Base-by-base conservation (phyloP, 2,329 filamentous ascomycete species). In the Diaporthe nobilis region DNA sequence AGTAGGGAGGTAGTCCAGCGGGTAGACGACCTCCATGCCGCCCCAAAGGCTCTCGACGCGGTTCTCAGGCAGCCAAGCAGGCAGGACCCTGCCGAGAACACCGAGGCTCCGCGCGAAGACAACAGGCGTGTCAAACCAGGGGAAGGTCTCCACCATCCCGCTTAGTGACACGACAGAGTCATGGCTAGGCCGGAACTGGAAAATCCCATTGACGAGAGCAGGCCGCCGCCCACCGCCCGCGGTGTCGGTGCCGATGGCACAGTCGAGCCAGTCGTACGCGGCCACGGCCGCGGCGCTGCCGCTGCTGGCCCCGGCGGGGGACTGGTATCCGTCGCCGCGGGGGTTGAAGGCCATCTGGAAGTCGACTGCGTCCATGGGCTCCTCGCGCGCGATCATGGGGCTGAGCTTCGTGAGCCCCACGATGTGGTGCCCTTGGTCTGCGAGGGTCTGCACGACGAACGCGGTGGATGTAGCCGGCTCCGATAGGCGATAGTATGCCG, bases 361-460 rank as follows among this genome's bases (percentile, higher is more conserved):
- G 31, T 86, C 85, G 1, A 84, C 75, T 13, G 61, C 68, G 15
- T 72, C 67, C 15, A 25, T 25, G 2, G 57, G 68, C 37, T 75
- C 67, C 31, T 75, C 80, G 79, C 61, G 75, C 73, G 8, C 82
- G 82, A 7, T 83, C 80, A 17, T 85, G 86, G 68, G 90, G 86
- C 76, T 88, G 86, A 2, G 86, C 77, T 89, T 90, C n/a, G 87
- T 88, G 81, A 89, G 90, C 3, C 89, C 88, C 0, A 90, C 82
- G 12, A 90, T 80, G 12, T 89, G 81, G 0, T 90, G 92, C 0
- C 92, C 92, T 2, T 89, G 86, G 70, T 92, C 87, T 4, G 93
- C 85, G 0, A 94, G 82, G 1, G 85, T 84, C 68, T 91, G 88
- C 0, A 91, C 86, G 1, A 88, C 84, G 0, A 86, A 80, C 0